A percentile compares a stretch with the other conserved stretches of the same genome.
Evolutionary conservation across 108 stramenopile genomes (phyloP).

Genomic region (Discostella stelligeroides): DNA sequence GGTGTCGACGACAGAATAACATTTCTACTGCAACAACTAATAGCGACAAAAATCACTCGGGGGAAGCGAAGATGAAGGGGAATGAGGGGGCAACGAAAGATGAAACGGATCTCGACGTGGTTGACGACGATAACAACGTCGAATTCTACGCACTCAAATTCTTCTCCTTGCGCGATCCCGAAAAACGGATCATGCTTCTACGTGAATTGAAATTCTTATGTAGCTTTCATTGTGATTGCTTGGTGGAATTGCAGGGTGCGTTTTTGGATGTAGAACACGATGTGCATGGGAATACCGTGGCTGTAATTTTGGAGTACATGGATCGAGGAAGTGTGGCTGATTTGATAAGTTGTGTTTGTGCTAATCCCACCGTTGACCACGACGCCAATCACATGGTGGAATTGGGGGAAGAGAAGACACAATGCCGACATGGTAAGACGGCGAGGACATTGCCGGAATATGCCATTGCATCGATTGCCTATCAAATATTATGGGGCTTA

Average conservation of each 20-base stretch:
- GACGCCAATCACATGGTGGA: constrained; percentile 10
- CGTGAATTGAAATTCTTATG: constrained; percentile 71
- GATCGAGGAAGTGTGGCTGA: constrained; percentile 70
- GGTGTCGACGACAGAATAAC: too few relatives aligned
- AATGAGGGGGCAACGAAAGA: not conserved
- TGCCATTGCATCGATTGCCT: constrained; percentile 70
- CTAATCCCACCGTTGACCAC: constrained; percentile 13
- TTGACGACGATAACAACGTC: constrained; percentile 11
- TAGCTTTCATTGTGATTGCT: constrained; percentile 53
- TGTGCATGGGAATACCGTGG: not conserved
- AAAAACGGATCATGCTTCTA: constrained; percentile 61
- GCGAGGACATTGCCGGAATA: constrained; percentile 43
- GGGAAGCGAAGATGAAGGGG: constrained; percentile 10
- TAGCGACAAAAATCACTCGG: too few relatives aligned
- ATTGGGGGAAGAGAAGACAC: too few relatives aligned
- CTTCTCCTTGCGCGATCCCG: constrained; percentile 28
- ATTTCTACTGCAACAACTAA: constrained; percentile 7
- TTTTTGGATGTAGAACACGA: constrained; percentile 56
- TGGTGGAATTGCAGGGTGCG: constrained; percentile 77
- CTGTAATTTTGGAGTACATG: constrained; percentile 81
- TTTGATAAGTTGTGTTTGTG: constrained; percentile 26
- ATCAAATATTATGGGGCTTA: constrained; percentile 87
- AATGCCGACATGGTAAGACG: not conserved
- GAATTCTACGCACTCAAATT: constrained; percentile 53
- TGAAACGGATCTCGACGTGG: not conserved